Evolutionary conservation across 106 monocot genomes (phyloP).

Genomic region (Cymbidium sinense): DNA sequence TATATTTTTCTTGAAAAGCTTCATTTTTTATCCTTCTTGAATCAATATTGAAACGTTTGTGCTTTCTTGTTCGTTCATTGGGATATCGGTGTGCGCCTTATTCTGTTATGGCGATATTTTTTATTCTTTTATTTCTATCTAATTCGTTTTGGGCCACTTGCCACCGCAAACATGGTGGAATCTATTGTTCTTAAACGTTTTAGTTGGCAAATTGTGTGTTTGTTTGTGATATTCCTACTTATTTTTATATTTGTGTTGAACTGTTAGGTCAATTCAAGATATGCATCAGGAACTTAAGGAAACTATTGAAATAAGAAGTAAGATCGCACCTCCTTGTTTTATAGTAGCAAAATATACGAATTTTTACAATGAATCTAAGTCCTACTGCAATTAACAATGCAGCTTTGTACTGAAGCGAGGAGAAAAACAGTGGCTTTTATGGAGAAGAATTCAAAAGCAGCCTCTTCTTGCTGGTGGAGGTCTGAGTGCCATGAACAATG

Average conservation of each 20-base stretch:
- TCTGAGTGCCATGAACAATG: constrained; percentile 14
- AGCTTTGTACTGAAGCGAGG: too few relatives aligned
- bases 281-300: background rate
- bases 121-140: background rate
- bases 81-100: too few relatives aligned
- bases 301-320: background rate
- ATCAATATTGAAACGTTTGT: too few relatives aligned
- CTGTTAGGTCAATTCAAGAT: background rate
- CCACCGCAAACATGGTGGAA: background rate
- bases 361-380: background rate
- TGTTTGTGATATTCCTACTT: background rate
- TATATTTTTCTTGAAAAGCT: too few relatives aligned
- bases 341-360: constrained; percentile 12
- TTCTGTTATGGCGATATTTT: too few relatives aligned
- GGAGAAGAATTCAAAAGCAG: too few relatives aligned
- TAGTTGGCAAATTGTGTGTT: background rate
- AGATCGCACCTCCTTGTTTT: constrained; percentile 8
- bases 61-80: too few relatives aligned
- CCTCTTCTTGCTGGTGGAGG: constrained; percentile 21
- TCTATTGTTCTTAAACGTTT: background rate
- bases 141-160: background rate
- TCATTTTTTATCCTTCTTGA: too few relatives aligned
- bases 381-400: too few relatives aligned
- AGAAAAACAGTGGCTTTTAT: too few relatives aligned
- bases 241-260: background rate